A percentile compares a stretch with the other conserved stretches of the same genome.
Evolutionary conservation across 768 basidiomycete genomes (phyloP).

Genomic region (Lanmaoa pseudosensibilis): DNA sequence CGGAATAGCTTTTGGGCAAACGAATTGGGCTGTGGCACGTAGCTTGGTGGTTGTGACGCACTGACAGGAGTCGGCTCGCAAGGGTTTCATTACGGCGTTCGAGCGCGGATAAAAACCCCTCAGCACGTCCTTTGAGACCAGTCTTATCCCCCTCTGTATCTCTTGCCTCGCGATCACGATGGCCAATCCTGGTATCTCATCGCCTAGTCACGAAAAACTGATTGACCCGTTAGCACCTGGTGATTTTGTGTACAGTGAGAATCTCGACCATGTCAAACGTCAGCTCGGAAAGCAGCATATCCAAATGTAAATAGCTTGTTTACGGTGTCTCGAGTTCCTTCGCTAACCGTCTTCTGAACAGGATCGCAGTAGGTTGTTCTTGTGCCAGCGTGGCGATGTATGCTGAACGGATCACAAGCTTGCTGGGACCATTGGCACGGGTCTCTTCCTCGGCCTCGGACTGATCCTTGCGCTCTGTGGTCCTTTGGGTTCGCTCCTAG

Average conservation of each 20-base stretch:
- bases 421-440: conserved; percentile 32
- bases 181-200: background rate
- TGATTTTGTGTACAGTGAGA: conserved; percentile 15
- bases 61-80: background rate
- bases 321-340: background rate
- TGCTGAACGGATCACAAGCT: conserved; percentile 17
- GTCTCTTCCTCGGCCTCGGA: conserved; percentile 33
- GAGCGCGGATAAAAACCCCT: background rate
- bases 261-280: conserved; percentile 20
- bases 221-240: background rate
- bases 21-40: background rate
- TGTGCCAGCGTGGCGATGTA: background rate
- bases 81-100: background rate
- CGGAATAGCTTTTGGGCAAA: no score
- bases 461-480: conserved; percentile 27
- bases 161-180: background rate
- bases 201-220: background rate
- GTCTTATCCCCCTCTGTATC: background rate
- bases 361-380: conserved; percentile 21
- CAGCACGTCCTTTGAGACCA: background rate
- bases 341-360: conserved; percentile 2
- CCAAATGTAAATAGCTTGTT: conserved; percentile 14
- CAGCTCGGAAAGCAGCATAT: conserved; percentile 22
- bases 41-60: background rate
- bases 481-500: conserved; percentile 31